Evolutionary conservation across 2,329 filamentous ascomycete species (phyloP).

Genomic region (Boeremia exigua): DNA sequence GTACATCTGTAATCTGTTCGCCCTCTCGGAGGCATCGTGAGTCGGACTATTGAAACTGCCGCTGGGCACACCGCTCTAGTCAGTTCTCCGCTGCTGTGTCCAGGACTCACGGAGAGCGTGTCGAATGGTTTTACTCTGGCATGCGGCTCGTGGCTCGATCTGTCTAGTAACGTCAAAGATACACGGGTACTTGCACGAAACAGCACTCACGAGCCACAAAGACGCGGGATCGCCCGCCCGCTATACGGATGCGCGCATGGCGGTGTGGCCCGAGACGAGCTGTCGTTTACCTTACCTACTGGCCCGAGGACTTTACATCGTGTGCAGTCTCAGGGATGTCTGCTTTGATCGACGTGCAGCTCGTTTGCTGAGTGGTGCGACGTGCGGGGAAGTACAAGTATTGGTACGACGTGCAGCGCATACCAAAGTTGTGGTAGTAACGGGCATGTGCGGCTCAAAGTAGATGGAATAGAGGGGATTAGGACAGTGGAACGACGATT

Average conservation of each 20-base stretch:
- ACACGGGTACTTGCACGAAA: background rate
- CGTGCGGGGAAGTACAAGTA: slow-evolving; percentile 19
- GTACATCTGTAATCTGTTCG: slow-evolving; percentile 6
- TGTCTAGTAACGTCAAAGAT: background rate
- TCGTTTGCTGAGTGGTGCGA: slow-evolving; percentile 10
- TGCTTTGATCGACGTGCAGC: slow-evolving; percentile 17
- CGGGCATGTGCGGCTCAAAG: slow-evolving; percentile 22
- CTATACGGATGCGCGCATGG: slow-evolving; percentile 4
- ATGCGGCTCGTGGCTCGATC: background rate
- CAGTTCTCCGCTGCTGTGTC: slow-evolving; percentile 7
- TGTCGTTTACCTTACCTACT: background rate
- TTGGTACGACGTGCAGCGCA: slow-evolving; percentile 23
- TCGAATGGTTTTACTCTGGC: slow-evolving; percentile 5
- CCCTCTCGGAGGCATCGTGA: slow-evolving; percentile 6
- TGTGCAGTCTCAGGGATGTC: slow-evolving; percentile 3
- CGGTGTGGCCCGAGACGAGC: slow-evolving; percentile 7
- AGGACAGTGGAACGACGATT: slow-evolving; percentile 15
- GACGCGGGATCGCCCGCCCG: slow-evolving; percentile 5
- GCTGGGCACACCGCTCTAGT: background rate
- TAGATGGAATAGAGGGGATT: slow-evolving; percentile 14
- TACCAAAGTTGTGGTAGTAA: slow-evolving; percentile 3
- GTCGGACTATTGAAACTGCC: background rate
- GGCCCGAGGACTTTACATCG: background rate
- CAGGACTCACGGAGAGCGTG: background rate
- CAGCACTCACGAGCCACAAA: background rate